Conservation (phyloP, 148 eudicot genomes). For the Fagopyrum homotropicum region DNA sequence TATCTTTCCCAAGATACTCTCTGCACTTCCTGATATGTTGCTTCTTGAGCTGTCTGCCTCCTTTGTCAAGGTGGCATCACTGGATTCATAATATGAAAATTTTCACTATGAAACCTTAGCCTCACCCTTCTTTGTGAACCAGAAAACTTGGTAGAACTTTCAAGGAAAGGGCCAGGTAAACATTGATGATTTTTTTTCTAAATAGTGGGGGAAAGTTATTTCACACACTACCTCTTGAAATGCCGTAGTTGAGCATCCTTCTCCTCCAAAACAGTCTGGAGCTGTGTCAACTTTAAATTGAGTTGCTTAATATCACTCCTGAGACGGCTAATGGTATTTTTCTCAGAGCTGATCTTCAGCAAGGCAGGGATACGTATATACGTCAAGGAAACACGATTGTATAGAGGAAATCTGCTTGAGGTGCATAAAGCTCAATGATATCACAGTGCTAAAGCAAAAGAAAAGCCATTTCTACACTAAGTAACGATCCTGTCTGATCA, state of each 20-base stretch:
- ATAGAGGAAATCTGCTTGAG: neutral
- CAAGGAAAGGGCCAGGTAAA: conserved; percentile 4
- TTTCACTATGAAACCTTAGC: neutral
- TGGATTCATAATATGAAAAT: conserved; percentile 20
- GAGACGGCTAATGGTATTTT: conserved; percentile 55
- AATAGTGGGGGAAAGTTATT: neutral
- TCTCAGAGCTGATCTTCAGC: conserved; percentile 84
- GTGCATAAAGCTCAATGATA: neutral
- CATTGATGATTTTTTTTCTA: neutral
- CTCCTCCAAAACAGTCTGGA: conserved; percentile 74
- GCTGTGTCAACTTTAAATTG: conserved; percentile 57
- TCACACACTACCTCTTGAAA: conserved; percentile 45
- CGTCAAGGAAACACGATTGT: conserved; percentile 46
- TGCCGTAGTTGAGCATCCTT: conserved; percentile 57
- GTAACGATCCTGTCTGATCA: neutral
- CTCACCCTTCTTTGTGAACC: neutral
- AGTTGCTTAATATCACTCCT: conserved; percentile 73
- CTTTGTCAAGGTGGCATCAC: conserved; percentile 27
- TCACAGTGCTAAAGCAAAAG: neutral
- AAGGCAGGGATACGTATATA: conserved; percentile 76
- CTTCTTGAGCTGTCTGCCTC: conserved; percentile 24
- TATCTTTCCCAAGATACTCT: conserved; percentile 23
- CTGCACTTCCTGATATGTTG: conserved; percentile 11
- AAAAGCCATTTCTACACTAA: neutral
- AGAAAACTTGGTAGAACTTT: neutral